Base-by-base conservation (phyloP, 2,329 filamentous ascomycete genomes). In the Botrytis deweyae region DNA sequence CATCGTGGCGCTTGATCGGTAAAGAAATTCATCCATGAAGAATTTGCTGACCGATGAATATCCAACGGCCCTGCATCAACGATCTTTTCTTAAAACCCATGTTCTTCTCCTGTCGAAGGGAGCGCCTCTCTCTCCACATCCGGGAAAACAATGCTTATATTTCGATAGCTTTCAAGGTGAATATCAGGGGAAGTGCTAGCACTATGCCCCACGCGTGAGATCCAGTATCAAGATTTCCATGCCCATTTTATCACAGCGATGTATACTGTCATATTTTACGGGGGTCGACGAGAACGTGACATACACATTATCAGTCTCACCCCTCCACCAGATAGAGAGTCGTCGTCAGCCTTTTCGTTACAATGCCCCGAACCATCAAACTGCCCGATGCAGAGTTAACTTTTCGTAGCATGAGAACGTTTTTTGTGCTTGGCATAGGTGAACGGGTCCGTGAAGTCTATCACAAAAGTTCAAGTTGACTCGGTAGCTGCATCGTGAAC, bases 291-390 rank as follows among this genome's bases (percentile, higher is more conserved):
- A 59, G 40, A 67, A 36, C 64, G 67, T 70, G 67, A 25, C 52
- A 33, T n/a, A 33, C 68, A 29, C n/a, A 49, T 40, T 46, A 49
- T 36, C 22, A 40, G 49, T 38, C 61, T 46, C 29, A 42, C 58
- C 68, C 58, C 42, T 44, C 68, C 68, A 52, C 58, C 40, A 71
- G 61, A 71, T 63, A 16, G 36, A 33, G 20, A 14, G 58, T 63
- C 58, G 68, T 71, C 68, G 42, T 63, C 58, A 70, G 49, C 68
- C 49, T 29, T n/a, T 29, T 49, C 33, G 40, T 70, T 44, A 38
- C 10, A 20, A 63, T 36, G 4, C 18, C 38, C 62, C 22, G 38
- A 64, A 64, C 40, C 40, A 64, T 44, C 18, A 62, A 33, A 49
- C 16, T 36, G 29, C 18, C 44, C 46, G 22, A 55, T 72, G 59